Base-by-base conservation (phyloP, 352 stramenopile species). In the Phytophthora nicotianae region DNA sequence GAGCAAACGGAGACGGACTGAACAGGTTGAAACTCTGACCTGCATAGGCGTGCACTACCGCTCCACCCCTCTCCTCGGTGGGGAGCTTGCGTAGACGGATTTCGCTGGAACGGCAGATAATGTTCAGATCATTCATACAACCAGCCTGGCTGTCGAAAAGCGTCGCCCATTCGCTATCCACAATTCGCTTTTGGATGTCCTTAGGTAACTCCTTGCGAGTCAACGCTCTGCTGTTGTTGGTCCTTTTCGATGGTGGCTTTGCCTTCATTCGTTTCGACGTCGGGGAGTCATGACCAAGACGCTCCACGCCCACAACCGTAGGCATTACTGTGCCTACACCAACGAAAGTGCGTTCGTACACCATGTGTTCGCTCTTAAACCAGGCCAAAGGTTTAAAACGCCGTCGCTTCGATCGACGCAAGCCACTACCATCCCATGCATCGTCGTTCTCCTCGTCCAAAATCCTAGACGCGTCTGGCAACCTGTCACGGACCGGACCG, bases 21-120 rank as follows among this genome's bases (percentile, higher is more conserved):
- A 77, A 78, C 5, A 95, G 52, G 68, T 95, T 96, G 72, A 97
- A 97, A 62, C 86, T 95, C 76, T 97, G 88, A 5, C 85, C 86
- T 16, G 90, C 90, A 37, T 80, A 91, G 19, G 72, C 72, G 45
- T 75, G 66, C 16, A 77, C 68, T 33, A 73, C 69, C n/a, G 69
- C 69, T 19, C 69, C 69, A 5, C 90, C 87, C 9, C 72, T 59
- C 7, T 81, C 68, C 5, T 85, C 69, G 2, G 65, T 80, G 1
- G 87, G 87, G 17, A 95, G 73, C 48, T 89, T 84, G 35, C 84
- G 84, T 24, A 89, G 74, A 35, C 89, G 78, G 19, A 93, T 91
- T 50, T 92, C 81, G 29, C 72, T 83, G 0, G 75, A 74, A 2
- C 87, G 83, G 38, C 84, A 92, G 48, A 95, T 87, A 45, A 95